Base-by-base conservation (phyloP, 1,284 basidiomycete genomes). In the Tetrapyrgos nigripes region DNA sequence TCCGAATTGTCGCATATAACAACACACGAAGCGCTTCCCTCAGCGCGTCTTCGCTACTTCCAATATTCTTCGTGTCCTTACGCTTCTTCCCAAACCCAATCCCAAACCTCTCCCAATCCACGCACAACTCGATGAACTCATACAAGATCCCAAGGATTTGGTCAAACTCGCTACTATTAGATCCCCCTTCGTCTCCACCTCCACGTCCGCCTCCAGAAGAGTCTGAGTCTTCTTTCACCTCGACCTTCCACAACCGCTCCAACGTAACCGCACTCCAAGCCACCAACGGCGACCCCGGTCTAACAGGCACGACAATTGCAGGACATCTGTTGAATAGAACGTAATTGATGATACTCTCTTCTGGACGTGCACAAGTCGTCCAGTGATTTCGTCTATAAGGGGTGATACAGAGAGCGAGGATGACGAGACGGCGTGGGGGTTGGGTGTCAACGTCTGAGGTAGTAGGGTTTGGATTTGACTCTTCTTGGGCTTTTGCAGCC, bases 191-290 rank as follows among this genome's bases (percentile, higher is more conserved):
- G n/a, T n/a, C n/a, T n/a, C n/a, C n/a, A n/a, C n/a, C n/a, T n/a
- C n/a, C n/a, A n/a, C n/a, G n/a, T n/a, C n/a, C n/a, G n/a, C n/a
- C n/a, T n/a, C n/a, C 31, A 33, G 31, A 33, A 33, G 31, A 8
- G 14, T 33, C 14, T 8, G 31, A 8, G 14, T 33, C 14, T 8
- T 11, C 19, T 17, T 11, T 11, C 8, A 17, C 6, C 4, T 9
- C 19, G 17, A 17, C 17, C 17, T 40, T 40, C 37, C 37, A 27
- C 13, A 51, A 35, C 23, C 21, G 50, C 19, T 37, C 50, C 3
- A 51, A 31, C 33, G 50, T 51, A n/a, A 40, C 13, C 4, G 37
- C 37, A n/a, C 35, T 51, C 50, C 50, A 35, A 11, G 50, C 31
- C n/a, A 51, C 3, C 11, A 51, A 17, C 3, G 50, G 28, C 6